Evolutionary conservation across 2,329 filamentous ascomycete species (phyloP).

Genomic region (Stachybotrys echinatus): DNA sequence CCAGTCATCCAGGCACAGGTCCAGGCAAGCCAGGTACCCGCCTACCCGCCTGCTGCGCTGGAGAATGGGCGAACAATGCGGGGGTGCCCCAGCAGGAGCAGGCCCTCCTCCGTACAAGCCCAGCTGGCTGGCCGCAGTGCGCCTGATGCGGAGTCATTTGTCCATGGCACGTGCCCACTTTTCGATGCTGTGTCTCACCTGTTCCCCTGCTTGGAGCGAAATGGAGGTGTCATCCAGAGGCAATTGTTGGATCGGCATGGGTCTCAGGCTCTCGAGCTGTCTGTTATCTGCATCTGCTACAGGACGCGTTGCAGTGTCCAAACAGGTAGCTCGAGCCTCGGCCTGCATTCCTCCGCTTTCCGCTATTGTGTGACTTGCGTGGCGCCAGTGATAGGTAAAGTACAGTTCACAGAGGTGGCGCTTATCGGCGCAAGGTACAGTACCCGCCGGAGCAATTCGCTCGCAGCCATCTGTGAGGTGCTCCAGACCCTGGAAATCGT

Average conservation of each 20-base stretch:
- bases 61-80: neutral
- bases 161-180: slow-evolving; percentile 2
- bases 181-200: neutral
- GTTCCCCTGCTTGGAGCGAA: neutral
- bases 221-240: neutral
- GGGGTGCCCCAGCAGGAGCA: neutral
- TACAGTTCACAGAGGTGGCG: neutral
- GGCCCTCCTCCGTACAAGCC: neutral
- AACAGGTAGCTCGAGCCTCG: neutral
- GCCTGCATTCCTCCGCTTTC: neutral
- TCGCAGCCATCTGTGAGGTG: neutral
- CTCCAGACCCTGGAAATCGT: neutral
- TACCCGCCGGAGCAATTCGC: neutral
- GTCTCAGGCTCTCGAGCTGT: neutral
- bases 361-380: neutral
- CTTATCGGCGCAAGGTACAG: no score
- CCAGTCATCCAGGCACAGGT: neutral
- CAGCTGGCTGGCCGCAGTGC: neutral
- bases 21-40: neutral
- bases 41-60: neutral
- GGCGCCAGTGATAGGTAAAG: neutral
- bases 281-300: neutral
- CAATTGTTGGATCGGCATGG: neutral
- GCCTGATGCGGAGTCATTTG: neutral
- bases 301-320: neutral